phyloP scores from a whole-genome alignment of 1,284 basidiomycete genomes.

The Ceratobasidium sp. region DNA sequence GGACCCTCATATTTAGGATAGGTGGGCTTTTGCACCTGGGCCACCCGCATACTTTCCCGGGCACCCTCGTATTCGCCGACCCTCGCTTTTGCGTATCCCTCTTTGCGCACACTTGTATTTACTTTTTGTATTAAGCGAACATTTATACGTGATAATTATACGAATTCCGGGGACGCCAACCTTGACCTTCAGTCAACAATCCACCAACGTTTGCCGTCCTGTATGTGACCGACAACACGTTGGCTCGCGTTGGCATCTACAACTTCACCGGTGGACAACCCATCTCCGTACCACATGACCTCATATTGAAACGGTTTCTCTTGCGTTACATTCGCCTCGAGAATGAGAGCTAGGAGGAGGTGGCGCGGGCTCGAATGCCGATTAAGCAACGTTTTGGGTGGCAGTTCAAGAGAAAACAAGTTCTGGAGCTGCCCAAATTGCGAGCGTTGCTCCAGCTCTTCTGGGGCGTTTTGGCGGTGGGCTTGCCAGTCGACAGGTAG shows the following conservation, averaged over 20 bases:
- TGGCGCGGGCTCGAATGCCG: background rate
- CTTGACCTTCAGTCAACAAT: background rate
- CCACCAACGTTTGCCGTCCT: slow-evolving; percentile 1
- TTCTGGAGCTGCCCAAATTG: slow-evolving; percentile 3
- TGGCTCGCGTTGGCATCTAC: slow-evolving; percentile 31
- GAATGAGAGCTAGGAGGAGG: background rate
- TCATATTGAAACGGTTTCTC: slow-evolving; percentile 28
- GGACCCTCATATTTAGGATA: too few species aligned
- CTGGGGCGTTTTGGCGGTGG: background rate
- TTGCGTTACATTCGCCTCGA: slow-evolving; percentile 17
- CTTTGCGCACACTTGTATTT: too few species aligned
- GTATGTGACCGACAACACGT: background rate
- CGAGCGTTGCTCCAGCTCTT: background rate
- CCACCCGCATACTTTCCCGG: too few species aligned
- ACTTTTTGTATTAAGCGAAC: too few species aligned
- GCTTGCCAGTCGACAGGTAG: background rate
- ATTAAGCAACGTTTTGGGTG: too few species aligned
- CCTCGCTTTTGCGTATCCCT: too few species aligned
- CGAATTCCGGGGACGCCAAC: background rate
- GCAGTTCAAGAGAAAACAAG: too few species aligned
- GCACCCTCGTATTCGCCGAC: too few species aligned
- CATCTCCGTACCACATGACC: slow-evolving; percentile 11
- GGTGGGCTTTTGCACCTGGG: too few species aligned
- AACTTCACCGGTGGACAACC: slow-evolving; percentile 39
- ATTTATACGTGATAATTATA: too few species aligned